Evolutionary conservation across 768 basidiomycete genomes (phyloP), one percentile per base, ranked within the genome.

Genomic region (Xanthoconium purpureum): DNA sequence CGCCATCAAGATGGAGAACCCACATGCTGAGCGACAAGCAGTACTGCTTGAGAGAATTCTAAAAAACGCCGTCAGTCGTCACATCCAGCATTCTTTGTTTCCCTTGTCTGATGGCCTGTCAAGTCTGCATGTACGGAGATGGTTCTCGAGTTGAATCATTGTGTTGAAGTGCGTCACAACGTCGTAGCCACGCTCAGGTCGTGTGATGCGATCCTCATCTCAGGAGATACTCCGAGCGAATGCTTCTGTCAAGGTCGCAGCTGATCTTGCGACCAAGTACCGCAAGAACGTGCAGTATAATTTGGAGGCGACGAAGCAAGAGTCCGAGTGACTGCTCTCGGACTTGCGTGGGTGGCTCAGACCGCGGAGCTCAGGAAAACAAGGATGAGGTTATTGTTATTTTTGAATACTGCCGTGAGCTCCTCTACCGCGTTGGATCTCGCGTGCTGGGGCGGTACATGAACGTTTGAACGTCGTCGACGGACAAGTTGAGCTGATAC

Each of bases 81-180:
- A n/a, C n/a, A 39, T 29, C 14, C 12, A 2, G 12, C 33, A 2
- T 20, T 37, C 14, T 18, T 45, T 9, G 46, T 33, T 29, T 38
- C 12, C 43, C 3, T 15, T 3, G 36, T 30, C 55, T 57, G 45
- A 47, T 14, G 44, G 18, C 20, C 24, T 36, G 47, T 30, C 62
- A 93, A 94, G 94, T 90, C 91, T 50, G 94, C 94, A 73, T 95
- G 92, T 73, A 93, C 93, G 33, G 94, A 98, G 72, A 87, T 87
- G 73, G 84, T 97, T 54, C 70, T 87, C 28, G 94, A 96, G 68
- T 79, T 97, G 56, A 96, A 96, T 66, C 87, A 89, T 57, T 92
- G 89, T 66, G 75, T 94, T 58, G 87, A 93, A 75, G 93, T 94
- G 50, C 42, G 80, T 69, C 9, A 20, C 11, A 17, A 15, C 47